Evolutionary conservation across 352 stramenopile species (phyloP).

Genomic region (Phytophthora chlamydospora): DNA sequence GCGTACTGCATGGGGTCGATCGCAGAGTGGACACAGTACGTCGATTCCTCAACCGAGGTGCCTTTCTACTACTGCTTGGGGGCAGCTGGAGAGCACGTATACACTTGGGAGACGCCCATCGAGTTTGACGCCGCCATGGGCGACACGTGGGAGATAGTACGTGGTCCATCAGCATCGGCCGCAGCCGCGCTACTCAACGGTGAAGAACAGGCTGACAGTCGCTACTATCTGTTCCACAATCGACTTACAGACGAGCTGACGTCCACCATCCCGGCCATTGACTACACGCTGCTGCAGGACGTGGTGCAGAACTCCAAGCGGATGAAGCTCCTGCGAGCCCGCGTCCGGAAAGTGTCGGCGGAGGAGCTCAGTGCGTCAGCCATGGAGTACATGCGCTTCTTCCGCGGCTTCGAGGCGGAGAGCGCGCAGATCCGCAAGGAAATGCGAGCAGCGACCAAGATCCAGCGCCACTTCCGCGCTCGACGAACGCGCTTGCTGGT

Average conservation of each 20-base stretch:
- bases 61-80: conserved; percentile 52
- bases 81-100: conserved; percentile 19
- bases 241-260: conserved; percentile 59
- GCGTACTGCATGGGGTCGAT: conserved; percentile 64
- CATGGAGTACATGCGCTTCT: conserved; percentile 82
- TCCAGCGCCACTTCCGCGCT: conserved; percentile 71
- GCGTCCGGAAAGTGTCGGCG: conserved; percentile 56
- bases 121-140: conserved; percentile 76
- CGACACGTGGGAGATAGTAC: conserved; percentile 63
- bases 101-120: conserved; percentile 66
- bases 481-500: conserved; percentile 50
- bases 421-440: conserved; percentile 55
- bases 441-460: conserved; percentile 53
- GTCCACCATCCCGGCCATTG: conserved; percentile 50
- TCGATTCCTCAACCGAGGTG: conserved; percentile 56
- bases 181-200: conserved; percentile 2
- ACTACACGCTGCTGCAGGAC: conserved; percentile 69
- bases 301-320: conserved; percentile 75
- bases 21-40: conserved; percentile 79
- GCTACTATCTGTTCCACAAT: conserved; percentile 75
- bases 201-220: conserved; percentile 16
- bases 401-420: conserved; percentile 66
- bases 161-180: conserved; percentile 26
- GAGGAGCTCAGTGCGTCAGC: conserved; percentile 48
- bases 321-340: conserved; percentile 62